A percentile compares a stretch with the other conserved stretches of the same genome.
Conservation (phyloP, 192 early-diverging fungal species). For the Dispira simplex region DNA sequence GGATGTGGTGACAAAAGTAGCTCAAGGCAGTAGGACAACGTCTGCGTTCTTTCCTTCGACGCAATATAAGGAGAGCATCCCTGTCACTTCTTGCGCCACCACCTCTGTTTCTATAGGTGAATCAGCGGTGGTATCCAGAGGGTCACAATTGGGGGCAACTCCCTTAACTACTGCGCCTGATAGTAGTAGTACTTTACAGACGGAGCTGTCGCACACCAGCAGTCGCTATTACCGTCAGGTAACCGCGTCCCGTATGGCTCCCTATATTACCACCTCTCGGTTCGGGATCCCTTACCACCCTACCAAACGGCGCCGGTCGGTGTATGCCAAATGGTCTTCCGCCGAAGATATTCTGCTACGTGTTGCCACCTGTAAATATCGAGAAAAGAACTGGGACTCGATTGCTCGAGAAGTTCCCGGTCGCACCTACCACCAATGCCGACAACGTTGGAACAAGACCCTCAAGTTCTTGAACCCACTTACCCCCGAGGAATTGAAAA, state of each 20-base stretch:
- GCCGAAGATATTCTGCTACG: conserved; percentile 22
- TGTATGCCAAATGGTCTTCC: conserved; percentile 21
- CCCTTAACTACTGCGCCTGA: not conserved
- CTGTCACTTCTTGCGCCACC: not conserved
- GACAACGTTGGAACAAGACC: conserved; percentile 24
- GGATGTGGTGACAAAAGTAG: too few relatives aligned
- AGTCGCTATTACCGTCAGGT: conserved; percentile 4
- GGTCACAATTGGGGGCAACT: not conserved
- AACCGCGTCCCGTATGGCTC: conserved; percentile 11
- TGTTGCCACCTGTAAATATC: conserved; percentile 16
- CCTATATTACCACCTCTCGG: conserved; percentile 7
- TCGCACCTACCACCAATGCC: conserved; percentile 26
- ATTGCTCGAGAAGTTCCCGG: conserved; percentile 20
- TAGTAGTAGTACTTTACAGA: not conserved
- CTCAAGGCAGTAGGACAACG: too few relatives aligned
- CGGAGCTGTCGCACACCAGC: not conserved
- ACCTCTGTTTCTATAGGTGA: not conserved
- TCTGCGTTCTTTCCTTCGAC: not conserved
- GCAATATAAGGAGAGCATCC: not conserved
- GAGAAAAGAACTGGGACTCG: conserved; percentile 24
- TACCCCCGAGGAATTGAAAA: not conserved
- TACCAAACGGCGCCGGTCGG: conserved; percentile 12
- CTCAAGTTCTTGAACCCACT: conserved; percentile 1
- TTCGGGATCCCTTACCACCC: conserved; percentile 11
- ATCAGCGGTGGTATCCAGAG: not conserved